These are phyloP conservation scores for Phlyctochytrium arcticum DNA, from an alignment of 192 early-diverging fungal species.

Conservation along the genomic window DNA sequence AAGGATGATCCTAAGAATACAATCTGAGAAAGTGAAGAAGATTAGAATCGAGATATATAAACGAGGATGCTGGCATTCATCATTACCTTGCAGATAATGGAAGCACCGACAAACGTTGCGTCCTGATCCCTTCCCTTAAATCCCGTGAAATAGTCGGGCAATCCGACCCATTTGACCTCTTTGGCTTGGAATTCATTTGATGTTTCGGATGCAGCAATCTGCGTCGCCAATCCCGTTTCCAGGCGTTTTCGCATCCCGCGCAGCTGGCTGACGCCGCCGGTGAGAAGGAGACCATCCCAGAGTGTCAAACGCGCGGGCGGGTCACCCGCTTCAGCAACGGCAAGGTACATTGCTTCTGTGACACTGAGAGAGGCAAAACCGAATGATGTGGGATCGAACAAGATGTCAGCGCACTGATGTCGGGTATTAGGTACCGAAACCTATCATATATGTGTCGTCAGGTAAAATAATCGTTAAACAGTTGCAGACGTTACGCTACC, in stretches of 20 bases:
- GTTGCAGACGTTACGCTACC: constrained; percentile 14
- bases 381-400: constrained; percentile 67
- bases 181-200: constrained; percentile 81
- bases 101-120: constrained; percentile 75
- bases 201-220: constrained; percentile 76
- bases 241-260: constrained; percentile 65
- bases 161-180: constrained; percentile 69
- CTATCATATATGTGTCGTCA: no score
- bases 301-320: constrained; percentile 71
- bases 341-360: constrained; percentile 61
- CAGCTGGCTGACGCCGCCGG: constrained; percentile 64
- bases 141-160: constrained; percentile 85
- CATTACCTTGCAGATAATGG: constrained; percentile 81
- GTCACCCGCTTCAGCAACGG: constrained; percentile 55
- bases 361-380: constrained; percentile 34
- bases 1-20: constrained; percentile 19
- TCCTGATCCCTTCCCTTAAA: constrained; percentile 66
- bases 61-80: neutral
- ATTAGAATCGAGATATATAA: neutral
- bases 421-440: constrained; percentile 54
- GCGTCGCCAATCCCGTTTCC: constrained; percentile 56
- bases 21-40: neutral
- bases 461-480: no score
- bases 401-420: constrained; percentile 56
- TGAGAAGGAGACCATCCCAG: constrained; percentile 82